Conservation (phyloP, 129 eudicot species). For the Lactuca saligna region DNA sequence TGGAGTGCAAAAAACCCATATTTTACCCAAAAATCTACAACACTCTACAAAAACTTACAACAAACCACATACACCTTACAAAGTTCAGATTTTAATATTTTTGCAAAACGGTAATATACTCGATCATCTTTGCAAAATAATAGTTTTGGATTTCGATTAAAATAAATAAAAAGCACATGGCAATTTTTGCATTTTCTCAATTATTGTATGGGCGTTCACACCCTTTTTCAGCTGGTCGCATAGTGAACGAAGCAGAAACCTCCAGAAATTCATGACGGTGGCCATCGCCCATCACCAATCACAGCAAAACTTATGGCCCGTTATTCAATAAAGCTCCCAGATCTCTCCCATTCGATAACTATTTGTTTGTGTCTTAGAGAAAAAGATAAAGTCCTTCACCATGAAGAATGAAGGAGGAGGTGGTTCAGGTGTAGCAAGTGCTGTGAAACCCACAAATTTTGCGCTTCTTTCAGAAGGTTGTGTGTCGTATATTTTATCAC, state of each 20-base stretch:
- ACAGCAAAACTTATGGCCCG: neutral
- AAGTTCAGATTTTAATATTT: no score
- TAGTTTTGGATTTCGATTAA: no score
- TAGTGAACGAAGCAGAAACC: neutral
- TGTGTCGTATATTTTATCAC: constrained; percentile 40
- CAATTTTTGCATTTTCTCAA: no score
- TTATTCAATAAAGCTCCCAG: constrained; percentile 25
- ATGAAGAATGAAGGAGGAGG: constrained; percentile 12
- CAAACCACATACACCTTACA: no score
- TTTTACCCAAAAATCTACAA: no score
- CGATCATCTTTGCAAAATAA: no score
- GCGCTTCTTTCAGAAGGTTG: constrained; percentile 49
- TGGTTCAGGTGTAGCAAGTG: neutral
- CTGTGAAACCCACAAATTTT: neutral
- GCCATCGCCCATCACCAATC: constrained; percentile 30
- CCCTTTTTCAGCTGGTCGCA: no score
- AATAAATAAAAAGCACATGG: no score
- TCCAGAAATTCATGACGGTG: constrained; percentile 24
- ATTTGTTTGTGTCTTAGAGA: neutral
- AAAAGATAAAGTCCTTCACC: neutral
- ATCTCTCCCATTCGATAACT: constrained; percentile 3
- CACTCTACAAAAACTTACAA: no score
- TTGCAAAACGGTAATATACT: no score
- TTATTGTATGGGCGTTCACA: no score
- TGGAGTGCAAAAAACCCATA: no score